Evolutionary conservation across 2,329 filamentous ascomycete species (phyloP), one percentile per base, ranked within the genome.

Genomic region (Cercospora sp.): DNA sequence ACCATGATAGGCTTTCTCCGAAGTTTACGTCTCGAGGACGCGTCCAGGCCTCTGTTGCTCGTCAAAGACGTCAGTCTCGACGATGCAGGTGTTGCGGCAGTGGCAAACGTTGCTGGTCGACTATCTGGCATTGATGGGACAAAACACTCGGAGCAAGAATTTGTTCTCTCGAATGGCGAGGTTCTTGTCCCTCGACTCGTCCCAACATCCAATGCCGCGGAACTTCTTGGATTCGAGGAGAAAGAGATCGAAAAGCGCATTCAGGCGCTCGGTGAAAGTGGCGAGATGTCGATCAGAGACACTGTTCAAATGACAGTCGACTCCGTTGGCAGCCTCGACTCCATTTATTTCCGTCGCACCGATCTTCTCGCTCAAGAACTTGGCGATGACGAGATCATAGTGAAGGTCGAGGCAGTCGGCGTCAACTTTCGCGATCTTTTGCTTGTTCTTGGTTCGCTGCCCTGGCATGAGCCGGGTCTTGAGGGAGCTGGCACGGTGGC

Each of bases 361-460:
- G 36, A 65, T 4, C 58, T 57, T 13, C 45, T 55, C 20, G 26
- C 40, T n/a, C 28, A 63, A 53, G 57, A 58, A 6, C 60, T 74
- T 8, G 60, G 42, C 20, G 57, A 63, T 5, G 66, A 70, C 13
- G 69, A 72, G 23, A 58, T 75, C 20, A 58, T 72, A 31, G 66
- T 75, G 13, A 45, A 72, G 58, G 58, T 71, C n/a, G 48, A 60
- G 48, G 68, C 69, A 13, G 61, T 63, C 8, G 72, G 69, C 18
- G 26, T 75, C 28, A 75, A 74, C 61, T 73, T 73, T 60, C 40
- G 62, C 30, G 74, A 75, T 53, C 18, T 72, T 4, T 42, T 71
- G 12, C 55, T 69, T 5, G 69, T 67, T 6, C 30, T 65, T 7
- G 66, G 66, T 5, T 13, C 12, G 10, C 8, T 61, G 16, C 40